Base-by-base conservation (phyloP, 225 moss, liverwort and hornwort genomes). In the Bryoerythrophyllum caledonicum region DNA sequence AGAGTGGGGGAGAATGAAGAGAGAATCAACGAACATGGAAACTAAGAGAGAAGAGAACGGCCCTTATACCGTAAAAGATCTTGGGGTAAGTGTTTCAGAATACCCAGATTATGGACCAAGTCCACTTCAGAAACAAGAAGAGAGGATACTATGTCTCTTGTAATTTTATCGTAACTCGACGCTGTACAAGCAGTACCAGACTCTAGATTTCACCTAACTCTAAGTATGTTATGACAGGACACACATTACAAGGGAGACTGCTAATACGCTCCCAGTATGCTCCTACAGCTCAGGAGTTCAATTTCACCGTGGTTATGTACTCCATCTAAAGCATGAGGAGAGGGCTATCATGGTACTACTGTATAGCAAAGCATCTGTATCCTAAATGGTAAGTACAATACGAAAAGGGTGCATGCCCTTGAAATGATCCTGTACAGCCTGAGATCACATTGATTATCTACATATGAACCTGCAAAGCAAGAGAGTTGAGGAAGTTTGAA, bases 371-470 rank as follows among this genome's bases (percentile, higher is more conserved):
- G 27, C 28, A 65, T 43, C 56, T 71, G 40, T 51, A 21, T 53
- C 21, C 34, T 62, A 26, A 63, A 17, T 21, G 3, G 9, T 46
- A 27, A 43, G 46, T 32, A 23, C 23, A 10, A 62, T 63, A 43
- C 25, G 19, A 34, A 10, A 30, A 59, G 68, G 71, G 71, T 67
- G 62, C 37, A 71, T 60, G 26, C 61, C 63, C 65, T 60, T 44
- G 34, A n/a, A 71, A 44, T 16, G 58, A 25, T 71, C 15, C 76
- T 57, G 59, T 59, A 59, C 51, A 64, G 40, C 63, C 51, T 68
- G 20, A 56, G 23, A 37, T 79, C 53, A 16, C 26, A 37, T 66
- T 19, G 24, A 26, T n/a, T 21, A 58, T 80, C 34, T 59, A 37
- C 63, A 73, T 10, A 53, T 38, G 8, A 43, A 20, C 58, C 21